Evolutionary conservation across 345 rosid species (phyloP).

Genomic region (Boechera stricta): DNA sequence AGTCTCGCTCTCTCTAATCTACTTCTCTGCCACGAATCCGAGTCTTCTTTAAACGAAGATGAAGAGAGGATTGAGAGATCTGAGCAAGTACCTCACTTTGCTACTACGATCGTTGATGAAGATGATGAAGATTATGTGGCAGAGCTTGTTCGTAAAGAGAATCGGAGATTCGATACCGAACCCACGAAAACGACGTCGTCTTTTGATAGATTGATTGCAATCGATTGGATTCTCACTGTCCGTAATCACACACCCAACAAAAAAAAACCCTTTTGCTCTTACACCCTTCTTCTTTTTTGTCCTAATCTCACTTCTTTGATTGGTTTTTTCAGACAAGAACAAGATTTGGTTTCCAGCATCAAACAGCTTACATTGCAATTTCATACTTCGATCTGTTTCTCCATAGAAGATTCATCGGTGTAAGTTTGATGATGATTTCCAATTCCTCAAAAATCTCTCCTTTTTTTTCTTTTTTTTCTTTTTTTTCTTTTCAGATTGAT

Average conservation of each 20-base stretch:
- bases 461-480: not conserved
- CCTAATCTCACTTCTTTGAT: not conserved
- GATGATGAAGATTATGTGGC: slow-evolving; percentile 56
- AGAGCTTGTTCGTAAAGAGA: slow-evolving; percentile 50
- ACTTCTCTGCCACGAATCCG: slow-evolving; percentile 62
- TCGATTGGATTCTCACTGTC: slow-evolving; percentile 84
- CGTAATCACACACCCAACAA: not conserved
- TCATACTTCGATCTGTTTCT: slow-evolving; percentile 77
- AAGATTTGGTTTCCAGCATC: slow-evolving; percentile 65
- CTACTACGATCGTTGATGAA: slow-evolving; percentile 36
- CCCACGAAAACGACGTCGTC: slow-evolving; percentile 37
- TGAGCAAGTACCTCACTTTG: slow-evolving; percentile 22
- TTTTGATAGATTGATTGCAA: slow-evolving; percentile 62
- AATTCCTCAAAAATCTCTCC: not conserved
- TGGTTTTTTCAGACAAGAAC: slow-evolving; percentile 59
- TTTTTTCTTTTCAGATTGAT: not conserved
- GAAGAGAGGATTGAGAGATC: slow-evolving; percentile 36
- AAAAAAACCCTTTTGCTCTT: not conserved
- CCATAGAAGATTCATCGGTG: slow-evolving; percentile 63
- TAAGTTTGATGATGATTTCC: slow-evolving; percentile 42
- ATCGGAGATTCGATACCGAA: slow-evolving; percentile 32
- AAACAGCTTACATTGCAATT: slow-evolving; percentile 73
- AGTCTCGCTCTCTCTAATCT: slow-evolving; percentile 55
- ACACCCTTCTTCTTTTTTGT: not conserved
- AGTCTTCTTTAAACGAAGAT: slow-evolving; percentile 45